Evolutionary conservation across 2,329 filamentous ascomycete species (phyloP).

Genomic region (Biscogniauxia marginata): DNA sequence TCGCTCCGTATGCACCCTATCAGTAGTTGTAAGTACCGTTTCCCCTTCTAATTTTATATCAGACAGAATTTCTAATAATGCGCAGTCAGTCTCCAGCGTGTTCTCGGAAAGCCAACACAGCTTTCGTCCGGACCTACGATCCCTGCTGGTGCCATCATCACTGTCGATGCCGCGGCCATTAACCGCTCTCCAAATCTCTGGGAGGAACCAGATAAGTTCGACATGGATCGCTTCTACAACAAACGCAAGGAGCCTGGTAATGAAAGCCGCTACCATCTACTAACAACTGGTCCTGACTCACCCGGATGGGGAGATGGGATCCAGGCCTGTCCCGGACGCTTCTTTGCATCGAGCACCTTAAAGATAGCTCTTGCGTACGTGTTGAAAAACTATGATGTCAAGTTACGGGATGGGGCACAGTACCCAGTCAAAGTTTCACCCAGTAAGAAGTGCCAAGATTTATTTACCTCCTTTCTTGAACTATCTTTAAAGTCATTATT

Average conservation of each 20-base stretch:
- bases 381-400: conserved; percentile 9
- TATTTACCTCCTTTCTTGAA: too few relatives aligned
- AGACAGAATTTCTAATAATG: background rate
- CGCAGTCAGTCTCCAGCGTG: conserved; percentile 9
- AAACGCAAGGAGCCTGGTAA: conserved; percentile 7
- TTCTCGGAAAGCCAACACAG: conserved; percentile 3
- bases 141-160: conserved; percentile 8
- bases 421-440: too few relatives aligned
- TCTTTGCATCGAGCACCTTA: conserved; percentile 11
- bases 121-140: conserved; percentile 8
- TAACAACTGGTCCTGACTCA: conserved; percentile 3
- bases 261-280: conserved; percentile 5
- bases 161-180: conserved; percentile 8
- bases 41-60: background rate
- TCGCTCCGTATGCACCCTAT: conserved; percentile 10
- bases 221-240: conserved; percentile 7
- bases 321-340: conserved; percentile 14
- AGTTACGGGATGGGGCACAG: too few relatives aligned
- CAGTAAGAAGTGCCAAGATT: too few relatives aligned
- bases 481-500: too few relatives aligned
- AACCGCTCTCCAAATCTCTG: conserved; percentile 5
- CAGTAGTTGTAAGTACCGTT: conserved; percentile 5
- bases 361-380: conserved; percentile 10
- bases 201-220: conserved; percentile 5
- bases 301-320: conserved; percentile 13